These are phyloP conservation scores for Cryptococcus deneoformans DNA, from an alignment of 1,284 basidiomycete species.

Conservation along the genomic window DNA sequence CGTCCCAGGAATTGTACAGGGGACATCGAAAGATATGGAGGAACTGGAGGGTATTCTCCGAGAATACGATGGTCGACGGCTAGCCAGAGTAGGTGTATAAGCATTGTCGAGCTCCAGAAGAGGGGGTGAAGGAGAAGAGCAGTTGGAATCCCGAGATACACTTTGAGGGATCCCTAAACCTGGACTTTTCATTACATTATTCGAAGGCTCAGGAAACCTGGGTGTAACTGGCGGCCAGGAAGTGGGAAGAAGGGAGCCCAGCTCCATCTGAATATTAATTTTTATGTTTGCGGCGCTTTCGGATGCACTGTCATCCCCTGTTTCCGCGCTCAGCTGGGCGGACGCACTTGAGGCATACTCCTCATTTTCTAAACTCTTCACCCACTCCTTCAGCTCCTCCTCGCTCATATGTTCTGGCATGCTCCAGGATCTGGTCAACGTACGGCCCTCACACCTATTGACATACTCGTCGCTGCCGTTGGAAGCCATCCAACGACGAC, in stretches of 20 bases:
- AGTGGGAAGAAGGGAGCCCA: slow-evolving; percentile 7
- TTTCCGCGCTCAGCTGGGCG: not conserved
- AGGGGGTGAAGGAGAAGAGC: not conserved
- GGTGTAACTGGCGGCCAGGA: slow-evolving; percentile 1
- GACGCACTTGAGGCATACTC: not conserved
- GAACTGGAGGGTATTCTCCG: slow-evolving; percentile 5
- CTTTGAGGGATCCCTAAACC: too few relatives aligned
- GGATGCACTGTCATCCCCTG: not conserved
- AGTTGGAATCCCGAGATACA: not conserved
- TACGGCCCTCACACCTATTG: slow-evolving; percentile 6
- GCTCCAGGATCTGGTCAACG: slow-evolving; percentile 24
- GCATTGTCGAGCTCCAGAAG: not conserved
- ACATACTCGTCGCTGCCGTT: slow-evolving; percentile 1
- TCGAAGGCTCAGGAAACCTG: too few relatives aligned
- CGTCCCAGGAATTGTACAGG: not conserved
- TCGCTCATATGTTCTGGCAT: slow-evolving; percentile 34
- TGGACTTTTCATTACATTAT: not conserved
- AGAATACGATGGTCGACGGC: not conserved
- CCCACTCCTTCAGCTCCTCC: slow-evolving; percentile 34
- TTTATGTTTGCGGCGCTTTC: slow-evolving; percentile 6
- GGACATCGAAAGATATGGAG: not conserved
- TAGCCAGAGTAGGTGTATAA: not conserved
- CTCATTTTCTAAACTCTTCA: slow-evolving; percentile 20
- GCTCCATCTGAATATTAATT: slow-evolving; percentile 1
- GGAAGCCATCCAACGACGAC: slow-evolving; percentile 13